Conservation (phyloP, 2,329 filamentous ascomycete species). For the Monilinia fructigena region DNA sequence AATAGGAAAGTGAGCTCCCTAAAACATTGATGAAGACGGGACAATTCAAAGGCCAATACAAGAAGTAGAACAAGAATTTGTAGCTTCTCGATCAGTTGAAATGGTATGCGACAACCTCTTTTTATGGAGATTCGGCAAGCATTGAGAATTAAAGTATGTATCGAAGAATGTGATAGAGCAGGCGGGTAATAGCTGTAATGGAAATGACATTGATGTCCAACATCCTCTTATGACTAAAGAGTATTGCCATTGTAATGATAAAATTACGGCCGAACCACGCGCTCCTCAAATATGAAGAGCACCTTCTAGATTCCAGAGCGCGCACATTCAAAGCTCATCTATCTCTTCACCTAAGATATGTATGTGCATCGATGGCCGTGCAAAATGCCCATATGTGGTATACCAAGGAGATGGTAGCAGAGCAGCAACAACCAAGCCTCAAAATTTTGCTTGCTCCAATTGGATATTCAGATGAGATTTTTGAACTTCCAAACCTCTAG, state of each 20-base stretch:
- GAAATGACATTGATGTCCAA: neutral
- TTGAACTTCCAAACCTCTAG: neutral
- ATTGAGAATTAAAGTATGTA: no score
- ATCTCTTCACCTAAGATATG: neutral
- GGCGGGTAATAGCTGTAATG: no score
- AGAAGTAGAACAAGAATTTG: no score
- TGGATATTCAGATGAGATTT: neutral
- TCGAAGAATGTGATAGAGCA: no score
- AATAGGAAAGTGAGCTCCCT: no score
- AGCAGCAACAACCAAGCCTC: neutral
- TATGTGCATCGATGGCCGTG: neutral
- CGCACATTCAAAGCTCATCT: neutral
- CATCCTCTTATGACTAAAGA: neutral
- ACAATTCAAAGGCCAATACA: no score
- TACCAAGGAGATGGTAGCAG: no score
- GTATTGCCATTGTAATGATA: neutral
- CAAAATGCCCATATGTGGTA: neutral
- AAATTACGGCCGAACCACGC: neutral
- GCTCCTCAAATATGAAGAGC: neutral
- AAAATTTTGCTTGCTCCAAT: neutral
- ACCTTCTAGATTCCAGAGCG: neutral
- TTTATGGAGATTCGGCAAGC: no score
- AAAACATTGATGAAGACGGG: no score
- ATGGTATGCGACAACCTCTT: no score
- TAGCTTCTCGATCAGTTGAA: no score